These are phyloP conservation scores for Dactylonectria estremocensis DNA, from an alignment of 2,329 filamentous ascomycete genomes.

Conservation along the genomic window DNA sequence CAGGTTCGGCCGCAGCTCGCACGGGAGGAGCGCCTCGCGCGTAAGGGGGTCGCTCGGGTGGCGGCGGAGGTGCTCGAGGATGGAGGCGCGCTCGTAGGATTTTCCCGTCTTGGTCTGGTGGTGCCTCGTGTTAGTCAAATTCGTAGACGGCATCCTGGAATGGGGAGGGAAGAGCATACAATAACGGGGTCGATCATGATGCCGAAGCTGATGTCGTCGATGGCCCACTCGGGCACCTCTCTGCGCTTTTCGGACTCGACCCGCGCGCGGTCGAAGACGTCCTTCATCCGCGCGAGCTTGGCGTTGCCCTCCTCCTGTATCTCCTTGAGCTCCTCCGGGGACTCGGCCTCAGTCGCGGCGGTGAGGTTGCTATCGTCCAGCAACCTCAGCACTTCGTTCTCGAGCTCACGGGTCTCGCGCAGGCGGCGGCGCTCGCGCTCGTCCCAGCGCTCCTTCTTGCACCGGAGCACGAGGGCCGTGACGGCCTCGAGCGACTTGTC, in stretches of 20 bases:
- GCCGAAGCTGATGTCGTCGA: slow-evolving; percentile 83
- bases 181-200: slow-evolving; percentile 81
- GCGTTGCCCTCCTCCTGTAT: slow-evolving; percentile 63
- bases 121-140: slow-evolving; percentile 34
- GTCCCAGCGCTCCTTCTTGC: slow-evolving; percentile 91
- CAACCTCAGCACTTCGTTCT: slow-evolving; percentile 70
- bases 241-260: slow-evolving; percentile 61
- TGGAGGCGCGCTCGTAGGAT: slow-evolving; percentile 89
- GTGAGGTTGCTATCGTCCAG: slow-evolving; percentile 65
- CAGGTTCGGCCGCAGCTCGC: slow-evolving; percentile 86
- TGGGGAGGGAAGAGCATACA: slow-evolving; percentile 54
- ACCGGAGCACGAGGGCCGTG: slow-evolving; percentile 80
- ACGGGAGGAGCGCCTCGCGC: slow-evolving; percentile 76
- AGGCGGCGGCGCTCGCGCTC: slow-evolving; percentile 75
- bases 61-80: slow-evolving; percentile 87
- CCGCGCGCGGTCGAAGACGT: slow-evolving; percentile 68
- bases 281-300: slow-evolving; percentile 62
- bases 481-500: slow-evolving; percentile 80
- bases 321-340: slow-evolving; percentile 64
- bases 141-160: background rate
- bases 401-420: slow-evolving; percentile 70
- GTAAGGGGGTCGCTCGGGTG: slow-evolving; percentile 87
- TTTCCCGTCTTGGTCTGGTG: slow-evolving; percentile 84
- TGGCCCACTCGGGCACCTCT: slow-evolving; percentile 81
- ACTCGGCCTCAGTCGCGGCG: slow-evolving; percentile 57